These are phyloP conservation scores for Carex scoparia DNA, from an alignment of 176 grass and related monocot genomes.

Conservation along the genomic window DNA sequence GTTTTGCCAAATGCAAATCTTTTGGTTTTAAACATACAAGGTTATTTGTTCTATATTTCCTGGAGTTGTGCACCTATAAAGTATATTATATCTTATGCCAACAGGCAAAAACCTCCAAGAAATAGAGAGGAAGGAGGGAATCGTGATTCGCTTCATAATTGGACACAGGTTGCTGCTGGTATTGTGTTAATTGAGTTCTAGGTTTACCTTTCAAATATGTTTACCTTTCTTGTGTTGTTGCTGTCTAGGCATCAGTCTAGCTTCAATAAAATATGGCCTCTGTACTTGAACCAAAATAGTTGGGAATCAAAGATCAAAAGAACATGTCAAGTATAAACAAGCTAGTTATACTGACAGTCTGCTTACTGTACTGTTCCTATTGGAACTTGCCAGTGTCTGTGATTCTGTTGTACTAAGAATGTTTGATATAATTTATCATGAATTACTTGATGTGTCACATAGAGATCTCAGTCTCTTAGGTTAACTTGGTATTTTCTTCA, in stretches of 20 bases:
- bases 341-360: neutral
- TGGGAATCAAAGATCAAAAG: neutral
- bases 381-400: neutral
- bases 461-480: neutral
- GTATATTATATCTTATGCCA: neutral
- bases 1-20: neutral
- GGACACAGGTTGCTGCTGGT: constrained; percentile 54
- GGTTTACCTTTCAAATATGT: neutral
- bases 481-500: neutral
- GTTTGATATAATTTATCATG: neutral
- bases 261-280: no score
- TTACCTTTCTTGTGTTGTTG: neutral
- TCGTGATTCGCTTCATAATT: constrained; percentile 72
- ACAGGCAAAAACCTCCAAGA: constrained; percentile 39
- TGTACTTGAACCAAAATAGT: neutral
- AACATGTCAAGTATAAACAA: neutral
- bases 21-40: neutral
- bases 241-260: neutral
- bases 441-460: neutral
- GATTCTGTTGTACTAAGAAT: neutral
- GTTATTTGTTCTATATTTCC: neutral
- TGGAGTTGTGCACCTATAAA: neutral
- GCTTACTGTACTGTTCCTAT: neutral
- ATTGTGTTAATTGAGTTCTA: neutral
- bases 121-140: constrained; percentile 53